Evolutionary conservation across 2,329 filamentous ascomycete genomes (phyloP).

Genomic region (Sarocladiaceae sp.): DNA sequence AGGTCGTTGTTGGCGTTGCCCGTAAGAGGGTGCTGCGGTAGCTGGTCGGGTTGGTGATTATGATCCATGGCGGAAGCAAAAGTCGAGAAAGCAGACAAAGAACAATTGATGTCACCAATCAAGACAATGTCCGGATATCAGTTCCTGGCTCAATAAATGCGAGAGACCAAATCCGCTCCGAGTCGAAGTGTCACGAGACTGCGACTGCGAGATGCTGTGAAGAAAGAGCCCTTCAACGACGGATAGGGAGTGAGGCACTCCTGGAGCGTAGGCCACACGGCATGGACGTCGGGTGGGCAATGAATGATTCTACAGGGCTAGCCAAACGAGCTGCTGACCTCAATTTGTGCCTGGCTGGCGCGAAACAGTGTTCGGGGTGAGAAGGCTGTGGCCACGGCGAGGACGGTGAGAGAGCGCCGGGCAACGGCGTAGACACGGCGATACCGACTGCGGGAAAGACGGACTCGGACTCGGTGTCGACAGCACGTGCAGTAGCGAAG

Average conservation of each 20-base stretch:
- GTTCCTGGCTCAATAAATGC: no score
- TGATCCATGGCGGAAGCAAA: constrained; percentile 1
- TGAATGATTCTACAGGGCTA: no score
- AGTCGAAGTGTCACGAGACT: not conserved
- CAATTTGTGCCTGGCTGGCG: not conserved
- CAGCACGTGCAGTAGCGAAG: not conserved
- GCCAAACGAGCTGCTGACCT: not conserved
- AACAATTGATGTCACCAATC: no score
- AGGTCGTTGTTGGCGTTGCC: constrained; percentile 1
- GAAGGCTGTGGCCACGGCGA: constrained; percentile 1
- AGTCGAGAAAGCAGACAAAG: no score
- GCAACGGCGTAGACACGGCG: constrained; percentile 4
- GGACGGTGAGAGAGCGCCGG: not conserved
- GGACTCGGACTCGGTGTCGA: constrained; percentile 5
- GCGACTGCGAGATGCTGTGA: not conserved
- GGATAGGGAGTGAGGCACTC: constrained; percentile 2
- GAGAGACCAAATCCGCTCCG: not conserved
- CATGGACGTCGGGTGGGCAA: constrained; percentile 6
- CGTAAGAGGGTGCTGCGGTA: not conserved
- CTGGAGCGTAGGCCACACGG: not conserved
- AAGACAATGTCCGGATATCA: no score
- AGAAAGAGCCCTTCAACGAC: constrained; percentile 3
- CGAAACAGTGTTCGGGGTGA: not conserved
- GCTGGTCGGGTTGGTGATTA: not conserved
- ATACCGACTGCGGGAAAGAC: not conserved